phyloP scores from a whole-genome alignment of 2,329 filamentous ascomycete genomes.

The Lecanoromycetidae sp. region DNA sequence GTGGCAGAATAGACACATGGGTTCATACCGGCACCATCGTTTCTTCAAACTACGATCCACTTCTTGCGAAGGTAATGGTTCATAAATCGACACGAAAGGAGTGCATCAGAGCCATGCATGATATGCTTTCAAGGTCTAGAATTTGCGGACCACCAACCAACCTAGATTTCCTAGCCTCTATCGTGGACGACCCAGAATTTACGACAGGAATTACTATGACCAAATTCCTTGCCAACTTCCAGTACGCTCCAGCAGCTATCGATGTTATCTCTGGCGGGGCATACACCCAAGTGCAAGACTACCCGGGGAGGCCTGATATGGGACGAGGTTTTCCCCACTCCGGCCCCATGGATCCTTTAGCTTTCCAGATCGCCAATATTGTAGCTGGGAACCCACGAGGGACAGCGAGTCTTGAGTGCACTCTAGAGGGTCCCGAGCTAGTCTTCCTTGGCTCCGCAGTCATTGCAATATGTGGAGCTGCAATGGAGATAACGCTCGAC shows the following conservation, averaged over 20 bases:
- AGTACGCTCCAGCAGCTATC: conserved; percentile 39
- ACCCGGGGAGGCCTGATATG: conserved; percentile 43
- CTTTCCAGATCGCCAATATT: conserved; percentile 46
- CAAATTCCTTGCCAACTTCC: conserved; percentile 42
- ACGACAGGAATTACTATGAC: conserved; percentile 43
- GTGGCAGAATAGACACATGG: conserved; percentile 52
- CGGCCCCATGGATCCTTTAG: conserved; percentile 51
- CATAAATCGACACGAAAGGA: conserved; percentile 33
- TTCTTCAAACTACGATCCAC: conserved; percentile 45
- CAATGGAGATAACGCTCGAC: conserved; percentile 41
- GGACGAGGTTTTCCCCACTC: conserved; percentile 48
- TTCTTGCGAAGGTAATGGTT: conserved; percentile 48
- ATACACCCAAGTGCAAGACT: conserved; percentile 48
- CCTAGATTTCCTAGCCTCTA: conserved; percentile 41
- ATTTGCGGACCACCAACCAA: conserved; percentile 47
- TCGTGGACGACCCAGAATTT: conserved; percentile 38
- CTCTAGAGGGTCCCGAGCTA: conserved; percentile 47
- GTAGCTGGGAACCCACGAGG: conserved; percentile 44
- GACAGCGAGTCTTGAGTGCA: conserved; percentile 48
- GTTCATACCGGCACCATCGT: conserved; percentile 45
- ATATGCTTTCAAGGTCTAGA: conserved; percentile 33
- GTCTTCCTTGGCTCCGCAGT: conserved; percentile 43
- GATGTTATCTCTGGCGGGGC: conserved; percentile 46
- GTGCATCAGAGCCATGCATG: conserved; percentile 34
- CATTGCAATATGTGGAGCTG: conserved; percentile 46